Percentiles rank a stretch among this genome's conserved stretches.
These are phyloP conservation scores for Apiospora marii DNA, from an alignment of 2,329 filamentous ascomycete species.

Conservation along the genomic window DNA sequence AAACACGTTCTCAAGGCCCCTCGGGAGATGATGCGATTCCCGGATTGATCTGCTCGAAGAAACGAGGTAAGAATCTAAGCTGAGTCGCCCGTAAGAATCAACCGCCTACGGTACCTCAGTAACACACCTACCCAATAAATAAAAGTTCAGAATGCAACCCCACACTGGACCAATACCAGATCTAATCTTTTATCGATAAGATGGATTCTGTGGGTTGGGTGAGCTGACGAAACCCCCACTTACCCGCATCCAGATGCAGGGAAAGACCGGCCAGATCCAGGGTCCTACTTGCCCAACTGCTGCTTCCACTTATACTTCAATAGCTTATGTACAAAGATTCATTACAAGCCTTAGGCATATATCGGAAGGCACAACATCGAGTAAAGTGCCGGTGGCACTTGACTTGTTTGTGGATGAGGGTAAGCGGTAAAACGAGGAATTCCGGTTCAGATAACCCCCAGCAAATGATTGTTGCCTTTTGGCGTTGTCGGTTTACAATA, in stretches of 20 bases:
- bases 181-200: conserved; percentile 17
- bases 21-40: neutral
- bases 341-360: neutral
- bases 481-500: too few relatives aligned
- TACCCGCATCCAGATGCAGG: conserved; percentile 6
- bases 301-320: neutral
- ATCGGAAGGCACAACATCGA: neutral
- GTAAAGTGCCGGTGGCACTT: neutral
- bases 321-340: neutral
- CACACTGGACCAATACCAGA: conserved; percentile 5
- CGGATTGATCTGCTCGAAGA: neutral
- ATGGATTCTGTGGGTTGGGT: neutral
- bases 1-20: neutral
- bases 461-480: too few relatives aligned
- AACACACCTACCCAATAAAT: neutral
- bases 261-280: neutral
- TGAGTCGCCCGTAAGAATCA: neutral
- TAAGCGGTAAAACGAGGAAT: too few relatives aligned
- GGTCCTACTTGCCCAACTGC: neutral
- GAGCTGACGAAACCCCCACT: neutral
- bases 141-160: conserved; percentile 17
- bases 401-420: too few relatives aligned
- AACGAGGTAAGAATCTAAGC: neutral
- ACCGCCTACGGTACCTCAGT: neutral
- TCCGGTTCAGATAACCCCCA: too few relatives aligned